Base-by-base conservation (phyloP, 1,284 basidiomycete genomes). In the Cryptococcus sp. region DNA sequence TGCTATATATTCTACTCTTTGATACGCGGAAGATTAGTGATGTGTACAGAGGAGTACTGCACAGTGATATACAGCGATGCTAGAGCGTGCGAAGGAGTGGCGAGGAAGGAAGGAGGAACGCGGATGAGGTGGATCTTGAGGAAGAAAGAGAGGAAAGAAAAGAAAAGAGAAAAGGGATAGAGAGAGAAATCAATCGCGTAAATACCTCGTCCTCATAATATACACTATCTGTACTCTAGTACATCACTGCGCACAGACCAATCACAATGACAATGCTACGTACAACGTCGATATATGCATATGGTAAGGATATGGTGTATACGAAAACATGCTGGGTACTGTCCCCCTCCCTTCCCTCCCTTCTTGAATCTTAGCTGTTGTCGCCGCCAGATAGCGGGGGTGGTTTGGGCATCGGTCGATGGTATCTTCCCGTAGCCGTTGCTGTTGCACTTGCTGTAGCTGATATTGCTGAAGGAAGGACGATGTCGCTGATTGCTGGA, bases 371-470 rank as follows among this genome's bases (percentile, higher is more conserved):
- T 39, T 22, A n/a, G 41, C 35, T 23, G 22, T n/a, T 45, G 6
- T 22, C 22, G 15, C 42, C 35, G 3, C 48, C 54, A 31, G 47
- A 22, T 19, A 61, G 39, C 17, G 60, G 60, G 6, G 60, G 56
- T 8, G 60, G 60, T 48, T 57, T 61, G n/a, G 60, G 47, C 31
- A 61, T 27, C 11, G 57, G 57, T 16, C 52, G 31, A 61, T 57
- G 55, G 7, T 54, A 51, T 46, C 56, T 40, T n/a, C 41, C 31
- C 13, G 55, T 42, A 52, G 31, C 38, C 19, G 54, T 53, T 35
- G 46, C 38, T 39, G n/a, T 40, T 53, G 19, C 40, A 45, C 16
- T 41, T 47, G 50, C 42, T 49, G 41, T 47, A 46, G 17, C 31
- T 27, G 41, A 23, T 10, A n/a, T n/a, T n/a, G 23, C 35, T 17